A percentile compares a stretch with the other conserved stretches of the same genome.
These are phyloP conservation scores for Ascoidea tarda DNA, from an alignment of 805 yeast species.

Conservation along the genomic window DNA sequence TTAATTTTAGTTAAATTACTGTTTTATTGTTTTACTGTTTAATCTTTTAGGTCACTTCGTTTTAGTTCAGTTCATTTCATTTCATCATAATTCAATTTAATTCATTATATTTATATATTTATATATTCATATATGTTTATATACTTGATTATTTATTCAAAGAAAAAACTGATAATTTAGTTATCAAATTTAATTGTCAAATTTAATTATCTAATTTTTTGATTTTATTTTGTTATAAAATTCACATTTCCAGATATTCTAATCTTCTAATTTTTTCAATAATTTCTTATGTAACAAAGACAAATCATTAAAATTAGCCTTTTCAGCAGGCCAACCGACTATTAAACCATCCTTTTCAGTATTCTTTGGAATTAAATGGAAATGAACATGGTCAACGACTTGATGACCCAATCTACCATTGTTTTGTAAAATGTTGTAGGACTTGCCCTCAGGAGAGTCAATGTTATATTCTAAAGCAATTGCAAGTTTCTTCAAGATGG, in stretches of 20 bases:
- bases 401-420: conserved; percentile 95
- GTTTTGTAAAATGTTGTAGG: conserved; percentile 85
- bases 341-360: conserved; percentile 59
- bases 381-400: conserved; percentile 90
- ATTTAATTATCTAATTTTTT: too few relatives aligned
- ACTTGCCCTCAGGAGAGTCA: conserved; percentile 44
- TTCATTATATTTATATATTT: too few relatives aligned
- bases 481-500: conserved; percentile 78
- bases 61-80: too few relatives aligned
- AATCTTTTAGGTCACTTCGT: too few relatives aligned
- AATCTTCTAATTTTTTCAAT: conserved; percentile 24
- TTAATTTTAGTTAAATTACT: too few relatives aligned
- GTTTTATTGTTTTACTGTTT: too few relatives aligned
- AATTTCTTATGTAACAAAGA: conserved; percentile 54
- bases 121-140: too few relatives aligned
- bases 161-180: too few relatives aligned
- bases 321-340: conserved; percentile 92
- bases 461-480: conserved; percentile 55
- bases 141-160: too few relatives aligned
- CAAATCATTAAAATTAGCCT: conserved; percentile 61
- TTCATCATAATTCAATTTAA: too few relatives aligned
- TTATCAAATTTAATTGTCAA: too few relatives aligned
- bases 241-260: not conserved
- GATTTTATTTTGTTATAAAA: too few relatives aligned
- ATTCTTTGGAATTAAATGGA: conserved; percentile 89